Conservation (phyloP, 352 stramenopile species). For the Phytopythium ostracodes region DNA sequence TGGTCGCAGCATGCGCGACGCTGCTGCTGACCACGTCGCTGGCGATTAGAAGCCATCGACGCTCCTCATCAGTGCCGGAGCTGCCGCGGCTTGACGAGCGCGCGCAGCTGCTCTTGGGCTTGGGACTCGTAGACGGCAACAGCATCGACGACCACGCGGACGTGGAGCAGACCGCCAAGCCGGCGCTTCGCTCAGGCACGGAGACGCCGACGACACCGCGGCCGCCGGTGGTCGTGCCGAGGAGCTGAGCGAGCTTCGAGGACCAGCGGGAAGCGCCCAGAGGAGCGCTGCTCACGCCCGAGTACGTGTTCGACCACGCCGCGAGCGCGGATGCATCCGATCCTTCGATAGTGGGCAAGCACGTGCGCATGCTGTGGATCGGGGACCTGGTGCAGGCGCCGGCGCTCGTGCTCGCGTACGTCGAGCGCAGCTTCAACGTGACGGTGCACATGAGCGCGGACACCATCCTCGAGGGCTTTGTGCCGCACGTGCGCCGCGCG, state of each 20-base stretch:
- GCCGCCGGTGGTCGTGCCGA: too few species aligned
- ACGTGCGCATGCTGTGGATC: slow-evolving; percentile 18
- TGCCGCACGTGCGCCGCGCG: slow-evolving; percentile 9
- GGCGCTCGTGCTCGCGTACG: not conserved
- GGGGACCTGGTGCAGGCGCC: slow-evolving; percentile 8
- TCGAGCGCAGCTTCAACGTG: slow-evolving; percentile 7
- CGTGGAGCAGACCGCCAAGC: too few species aligned
- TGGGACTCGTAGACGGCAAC: too few species aligned
- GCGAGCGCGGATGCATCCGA: not conserved
- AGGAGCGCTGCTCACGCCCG: not conserved
- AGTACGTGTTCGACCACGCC: not conserved
- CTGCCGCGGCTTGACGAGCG: too few species aligned
- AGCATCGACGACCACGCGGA: too few species aligned
- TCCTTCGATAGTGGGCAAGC: slow-evolving; percentile 2
- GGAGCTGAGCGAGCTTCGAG: not conserved
- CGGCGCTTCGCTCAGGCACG: too few species aligned
- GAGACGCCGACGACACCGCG: too few species aligned
- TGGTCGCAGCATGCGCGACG: too few species aligned
- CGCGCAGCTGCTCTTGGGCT: too few species aligned
- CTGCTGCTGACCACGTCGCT: too few species aligned
- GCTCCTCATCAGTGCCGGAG: too few species aligned
- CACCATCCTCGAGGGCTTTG: slow-evolving; percentile 12
- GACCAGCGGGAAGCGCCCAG: not conserved
- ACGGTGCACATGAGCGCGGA: slow-evolving; percentile 7
- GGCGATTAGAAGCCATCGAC: too few species aligned